Evolutionary conservation across 495 filamentous ascomycete species (phyloP).

Genomic region (Daldinia childiae): DNA sequence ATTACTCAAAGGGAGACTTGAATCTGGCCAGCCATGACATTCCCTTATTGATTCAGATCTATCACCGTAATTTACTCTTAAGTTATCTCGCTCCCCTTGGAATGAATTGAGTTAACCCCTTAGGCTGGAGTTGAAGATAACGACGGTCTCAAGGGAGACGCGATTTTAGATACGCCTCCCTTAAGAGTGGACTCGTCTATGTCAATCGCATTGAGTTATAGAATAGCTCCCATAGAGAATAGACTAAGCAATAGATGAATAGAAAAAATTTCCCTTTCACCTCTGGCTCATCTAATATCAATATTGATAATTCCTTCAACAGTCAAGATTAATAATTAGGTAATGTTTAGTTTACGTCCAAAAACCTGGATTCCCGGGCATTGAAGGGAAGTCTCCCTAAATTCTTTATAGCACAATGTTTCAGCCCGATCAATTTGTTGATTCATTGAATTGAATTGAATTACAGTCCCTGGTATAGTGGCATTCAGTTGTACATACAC

Average conservation of each 20-base stretch:
- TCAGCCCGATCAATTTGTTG: constrained; percentile 3
- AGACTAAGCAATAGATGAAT: not conserved
- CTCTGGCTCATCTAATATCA: not conserved
- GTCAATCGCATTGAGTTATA: not conserved
- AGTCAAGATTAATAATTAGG: not conserved
- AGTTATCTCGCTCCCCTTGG: not conserved
- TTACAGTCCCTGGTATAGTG: constrained; percentile 13
- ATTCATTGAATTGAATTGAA: constrained; percentile 28
- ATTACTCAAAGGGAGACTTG: not conserved
- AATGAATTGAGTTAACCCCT: not conserved
- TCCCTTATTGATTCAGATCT: constrained; percentile 2
- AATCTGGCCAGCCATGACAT: not conserved
- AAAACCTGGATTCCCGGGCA: not conserved
- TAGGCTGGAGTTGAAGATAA: not conserved
- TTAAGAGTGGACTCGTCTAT: not conserved
- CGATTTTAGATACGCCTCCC: not conserved
- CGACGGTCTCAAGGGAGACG: not conserved
- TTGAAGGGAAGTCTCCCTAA: not conserved
- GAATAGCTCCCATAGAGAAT: no score
- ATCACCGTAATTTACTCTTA: not conserved
- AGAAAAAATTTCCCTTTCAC: not conserved
- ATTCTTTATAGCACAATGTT: constrained; percentile 4
- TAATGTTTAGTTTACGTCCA: not conserved
- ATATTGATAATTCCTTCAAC: not conserved
- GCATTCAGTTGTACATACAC: constrained; percentile 16